Conservation (phyloP, 106 monocot species). For the Posidonia australis region DNA sequence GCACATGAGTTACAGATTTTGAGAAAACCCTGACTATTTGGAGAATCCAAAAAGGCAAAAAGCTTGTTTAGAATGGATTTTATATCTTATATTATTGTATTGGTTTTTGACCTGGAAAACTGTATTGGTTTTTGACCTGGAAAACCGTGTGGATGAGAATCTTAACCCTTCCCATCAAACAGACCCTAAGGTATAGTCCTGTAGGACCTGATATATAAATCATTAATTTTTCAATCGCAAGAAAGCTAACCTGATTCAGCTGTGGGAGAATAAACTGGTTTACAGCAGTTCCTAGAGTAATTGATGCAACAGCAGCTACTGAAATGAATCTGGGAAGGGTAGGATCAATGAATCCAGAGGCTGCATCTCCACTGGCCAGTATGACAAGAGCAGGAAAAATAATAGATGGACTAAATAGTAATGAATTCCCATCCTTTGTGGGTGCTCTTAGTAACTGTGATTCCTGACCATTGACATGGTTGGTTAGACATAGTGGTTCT, state of each 20-base stretch:
- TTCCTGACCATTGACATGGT: slow-evolving; percentile 65
- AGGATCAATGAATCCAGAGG: slow-evolving; percentile 63
- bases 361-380: slow-evolving; percentile 74
- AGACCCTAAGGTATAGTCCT: too few relatives aligned
- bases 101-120: too few relatives aligned
- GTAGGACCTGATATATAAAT: too few relatives aligned
- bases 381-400: slow-evolving; percentile 65
- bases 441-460: slow-evolving; percentile 69
- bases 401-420: slow-evolving; percentile 46
- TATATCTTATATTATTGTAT: too few relatives aligned
- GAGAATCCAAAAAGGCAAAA: too few relatives aligned
- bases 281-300: slow-evolving; percentile 49
- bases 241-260: slow-evolving; percentile 51
- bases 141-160: too few relatives aligned
- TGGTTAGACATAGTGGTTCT: slow-evolving; percentile 80
- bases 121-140: too few relatives aligned
- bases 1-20: too few relatives aligned
- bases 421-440: slow-evolving; percentile 27
- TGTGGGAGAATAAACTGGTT: slow-evolving; percentile 61
- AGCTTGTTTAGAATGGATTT: too few relatives aligned
- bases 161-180: too few relatives aligned
- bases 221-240: too few relatives aligned
- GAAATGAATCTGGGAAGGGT: slow-evolving; percentile 56
- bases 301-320: slow-evolving; percentile 47
- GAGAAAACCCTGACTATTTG: too few relatives aligned